These are phyloP conservation scores for Extremus antarcticus DNA, from an alignment of 495 filamentous ascomycete species.

Conservation along the genomic window DNA sequence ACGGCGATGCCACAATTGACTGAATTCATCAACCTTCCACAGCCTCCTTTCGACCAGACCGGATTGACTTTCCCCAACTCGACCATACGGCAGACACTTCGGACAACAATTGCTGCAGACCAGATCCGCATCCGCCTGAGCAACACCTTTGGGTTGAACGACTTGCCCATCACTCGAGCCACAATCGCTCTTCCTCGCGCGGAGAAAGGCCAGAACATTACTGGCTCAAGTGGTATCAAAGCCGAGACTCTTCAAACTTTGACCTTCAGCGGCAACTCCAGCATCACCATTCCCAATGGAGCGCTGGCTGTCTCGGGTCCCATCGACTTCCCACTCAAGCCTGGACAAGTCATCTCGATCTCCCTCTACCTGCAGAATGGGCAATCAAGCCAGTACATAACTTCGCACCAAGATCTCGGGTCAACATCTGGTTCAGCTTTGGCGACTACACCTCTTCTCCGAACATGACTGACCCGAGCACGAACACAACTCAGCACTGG, in stretches of 20 bases:
- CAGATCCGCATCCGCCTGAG: slow-evolving; percentile 53
- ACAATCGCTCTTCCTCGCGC: slow-evolving; percentile 43
- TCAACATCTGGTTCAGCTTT: slow-evolving; percentile 44
- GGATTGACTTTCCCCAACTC: slow-evolving; percentile 38
- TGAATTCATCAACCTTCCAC: slow-evolving; percentile 51
- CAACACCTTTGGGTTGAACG: slow-evolving; percentile 54
- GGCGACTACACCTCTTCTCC: slow-evolving; percentile 44
- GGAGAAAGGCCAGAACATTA: slow-evolving; percentile 28
- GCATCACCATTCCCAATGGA: slow-evolving; percentile 46
- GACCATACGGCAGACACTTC: slow-evolving; percentile 58
- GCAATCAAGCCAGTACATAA: slow-evolving; percentile 47
- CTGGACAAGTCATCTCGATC: slow-evolving; percentile 43
- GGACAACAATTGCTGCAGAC: slow-evolving; percentile 43
- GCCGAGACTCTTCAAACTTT: slow-evolving; percentile 38
- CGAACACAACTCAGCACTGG: slow-evolving; percentile 20
- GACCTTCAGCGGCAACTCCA: slow-evolving; percentile 44
- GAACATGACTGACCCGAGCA: slow-evolving; percentile 33
- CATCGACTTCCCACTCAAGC: slow-evolving; percentile 41
- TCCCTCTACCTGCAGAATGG: slow-evolving; percentile 49
- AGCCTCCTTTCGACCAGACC: slow-evolving; percentile 38
- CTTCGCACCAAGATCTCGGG: slow-evolving; percentile 57
- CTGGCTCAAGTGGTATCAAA: slow-evolving; percentile 46
- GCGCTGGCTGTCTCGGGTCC: slow-evolving; percentile 54
- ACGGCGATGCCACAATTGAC: slow-evolving; percentile 56
- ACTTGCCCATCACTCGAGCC: slow-evolving; percentile 49